Conservation (phyloP, 2,329 filamentous ascomycete genomes). For the Hymenoscyphus fructigenus region DNA sequence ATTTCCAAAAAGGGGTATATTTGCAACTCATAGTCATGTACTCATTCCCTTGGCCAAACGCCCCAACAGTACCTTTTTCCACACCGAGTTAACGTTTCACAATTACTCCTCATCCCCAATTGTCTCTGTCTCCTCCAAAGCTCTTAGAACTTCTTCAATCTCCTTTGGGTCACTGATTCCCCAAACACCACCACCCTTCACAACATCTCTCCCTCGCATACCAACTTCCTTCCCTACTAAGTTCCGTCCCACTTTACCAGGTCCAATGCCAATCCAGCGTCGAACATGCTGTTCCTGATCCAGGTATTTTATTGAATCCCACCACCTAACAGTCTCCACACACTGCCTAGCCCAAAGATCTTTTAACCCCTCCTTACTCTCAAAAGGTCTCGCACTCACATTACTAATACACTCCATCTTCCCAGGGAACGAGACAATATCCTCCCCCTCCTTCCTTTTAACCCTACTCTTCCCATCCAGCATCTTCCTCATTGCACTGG, state of each 20-base stretch:
- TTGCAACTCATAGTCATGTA: not conserved
- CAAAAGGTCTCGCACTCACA: slow-evolving; percentile 76
- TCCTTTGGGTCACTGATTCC: slow-evolving; percentile 79
- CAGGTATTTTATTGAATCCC: slow-evolving; percentile 87
- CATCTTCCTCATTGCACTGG: slow-evolving; percentile 68
- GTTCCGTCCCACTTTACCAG: slow-evolving; percentile 90
- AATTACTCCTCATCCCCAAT: slow-evolving; percentile 30
- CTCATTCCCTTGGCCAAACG: not conserved
- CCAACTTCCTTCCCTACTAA: slow-evolving; percentile 94
- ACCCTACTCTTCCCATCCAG: slow-evolving; percentile 59
- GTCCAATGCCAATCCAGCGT: slow-evolving; percentile 88
- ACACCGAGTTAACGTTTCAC: not conserved
- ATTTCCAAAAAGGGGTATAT: not conserved
- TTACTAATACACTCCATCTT: slow-evolving; percentile 80
- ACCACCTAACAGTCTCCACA: slow-evolving; percentile 92
- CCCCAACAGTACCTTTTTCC: not conserved
- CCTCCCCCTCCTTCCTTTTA: slow-evolving; percentile 53
- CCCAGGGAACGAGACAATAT: slow-evolving; percentile 74
- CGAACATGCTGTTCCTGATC: slow-evolving; percentile 79
- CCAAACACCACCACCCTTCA: slow-evolving; percentile 92
- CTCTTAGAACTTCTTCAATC: slow-evolving; percentile 66
- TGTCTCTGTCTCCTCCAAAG: slow-evolving; percentile 62
- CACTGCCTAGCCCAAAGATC: slow-evolving; percentile 77
- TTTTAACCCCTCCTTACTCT: slow-evolving; percentile 70
- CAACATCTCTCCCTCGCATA: slow-evolving; percentile 71